These are phyloP conservation scores for Colletotrichum sp. DNA, from an alignment of 2,329 filamentous ascomycete genomes.

Conservation along the genomic window DNA sequence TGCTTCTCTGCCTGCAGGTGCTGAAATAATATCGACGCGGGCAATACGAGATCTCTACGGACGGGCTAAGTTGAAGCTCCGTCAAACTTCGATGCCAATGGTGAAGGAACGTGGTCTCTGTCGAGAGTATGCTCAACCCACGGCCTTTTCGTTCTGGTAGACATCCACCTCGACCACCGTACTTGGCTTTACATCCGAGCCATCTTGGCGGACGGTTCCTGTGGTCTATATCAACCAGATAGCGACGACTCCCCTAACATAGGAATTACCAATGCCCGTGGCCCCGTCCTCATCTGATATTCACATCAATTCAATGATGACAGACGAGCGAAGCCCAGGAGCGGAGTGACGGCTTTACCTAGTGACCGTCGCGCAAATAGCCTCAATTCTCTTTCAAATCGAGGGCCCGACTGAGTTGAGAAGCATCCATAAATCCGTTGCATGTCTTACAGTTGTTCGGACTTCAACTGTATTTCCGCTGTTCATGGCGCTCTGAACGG, in stretches of 20 bases:
- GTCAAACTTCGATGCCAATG: background rate
- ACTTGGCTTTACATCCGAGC: background rate
- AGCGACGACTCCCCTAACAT: background rate
- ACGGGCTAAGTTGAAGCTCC: accelerated
- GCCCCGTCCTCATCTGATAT: background rate
- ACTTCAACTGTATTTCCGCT: background rate
- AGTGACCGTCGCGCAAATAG: too few species aligned
- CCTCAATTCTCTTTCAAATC: background rate
- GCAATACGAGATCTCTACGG: accelerated
- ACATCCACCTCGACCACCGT: background rate
- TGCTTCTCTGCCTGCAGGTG: background rate
- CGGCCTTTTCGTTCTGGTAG: background rate
- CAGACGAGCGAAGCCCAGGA: too few species aligned
- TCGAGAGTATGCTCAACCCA: background rate
- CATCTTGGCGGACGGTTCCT: background rate
- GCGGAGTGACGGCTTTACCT: too few species aligned
- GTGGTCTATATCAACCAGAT: background rate
- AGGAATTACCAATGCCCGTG: accelerated
- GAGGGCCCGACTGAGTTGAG: background rate
- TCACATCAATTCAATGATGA: too few species aligned
- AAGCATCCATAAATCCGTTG: background rate
- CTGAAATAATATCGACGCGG: accelerated
- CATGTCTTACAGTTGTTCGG: background rate
- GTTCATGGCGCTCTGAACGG: background rate
- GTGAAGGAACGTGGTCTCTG: background rate